Evolutionary conservation across 305 asterid genomes (phyloP).

Genomic region (Solanum aculeatissimum): DNA sequence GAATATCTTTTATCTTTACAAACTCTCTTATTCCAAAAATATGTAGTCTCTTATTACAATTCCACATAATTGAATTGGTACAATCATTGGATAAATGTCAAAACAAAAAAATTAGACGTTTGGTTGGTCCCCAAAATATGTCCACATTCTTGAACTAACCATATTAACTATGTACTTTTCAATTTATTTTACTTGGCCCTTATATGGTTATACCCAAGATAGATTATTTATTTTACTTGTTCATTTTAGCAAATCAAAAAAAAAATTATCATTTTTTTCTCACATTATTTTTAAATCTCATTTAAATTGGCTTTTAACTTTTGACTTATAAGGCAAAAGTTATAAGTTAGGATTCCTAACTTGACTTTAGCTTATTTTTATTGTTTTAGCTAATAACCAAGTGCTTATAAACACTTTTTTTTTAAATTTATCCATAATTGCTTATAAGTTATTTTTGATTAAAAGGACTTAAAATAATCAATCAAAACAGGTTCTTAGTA

Average conservation of each 20-base stretch:
- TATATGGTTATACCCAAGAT: background rate
- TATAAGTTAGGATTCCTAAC: too few species aligned
- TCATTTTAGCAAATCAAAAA: too few species aligned
- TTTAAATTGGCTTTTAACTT: too few species aligned
- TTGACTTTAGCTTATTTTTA: too few species aligned
- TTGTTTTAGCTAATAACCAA: too few species aligned
- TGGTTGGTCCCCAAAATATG: background rate
- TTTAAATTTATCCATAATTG: too few species aligned
- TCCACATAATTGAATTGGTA: background rate
- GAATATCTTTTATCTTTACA: background rate
- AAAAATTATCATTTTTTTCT: background rate
- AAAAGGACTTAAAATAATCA: too few species aligned
- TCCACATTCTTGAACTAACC: too few species aligned
- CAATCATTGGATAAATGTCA: background rate
- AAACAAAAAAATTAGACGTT: background rate
- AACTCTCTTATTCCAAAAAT: background rate
- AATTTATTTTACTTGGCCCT: background rate
- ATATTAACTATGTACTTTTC: too few species aligned
- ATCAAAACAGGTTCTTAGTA: background rate
- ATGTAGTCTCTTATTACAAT: background rate
- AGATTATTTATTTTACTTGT: background rate
- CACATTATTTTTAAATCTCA: background rate
- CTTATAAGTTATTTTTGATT: too few species aligned
- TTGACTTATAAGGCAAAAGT: too few species aligned
- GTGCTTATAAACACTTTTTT: too few species aligned